Percentiles rank a stretch among this genome's conserved stretches.
These are phyloP conservation scores for Apiospora aurea DNA, from an alignment of 2,329 filamentous ascomycete species.

Conservation along the genomic window DNA sequence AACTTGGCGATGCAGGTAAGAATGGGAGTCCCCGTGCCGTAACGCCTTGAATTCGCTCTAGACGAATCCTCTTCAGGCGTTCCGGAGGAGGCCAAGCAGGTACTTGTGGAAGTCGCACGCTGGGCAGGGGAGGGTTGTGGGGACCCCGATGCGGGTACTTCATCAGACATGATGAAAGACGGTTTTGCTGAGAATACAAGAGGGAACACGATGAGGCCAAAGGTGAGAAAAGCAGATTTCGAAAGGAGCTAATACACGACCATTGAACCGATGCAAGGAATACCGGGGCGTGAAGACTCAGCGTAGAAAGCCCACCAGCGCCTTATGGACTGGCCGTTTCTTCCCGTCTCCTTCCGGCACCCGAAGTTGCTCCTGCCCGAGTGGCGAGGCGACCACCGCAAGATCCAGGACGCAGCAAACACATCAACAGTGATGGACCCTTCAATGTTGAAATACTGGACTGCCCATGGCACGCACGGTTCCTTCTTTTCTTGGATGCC, in stretches of 20 bases:
- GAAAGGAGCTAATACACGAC: conserved; percentile 3
- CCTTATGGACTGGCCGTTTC: conserved; percentile 15
- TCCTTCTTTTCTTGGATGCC: background rate
- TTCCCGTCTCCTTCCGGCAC: conserved; percentile 13
- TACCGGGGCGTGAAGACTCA: conserved; percentile 10
- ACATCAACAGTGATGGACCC: background rate
- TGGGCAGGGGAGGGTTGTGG: conserved; percentile 7
- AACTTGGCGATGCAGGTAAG: conserved; percentile 28
- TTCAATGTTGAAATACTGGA: background rate
- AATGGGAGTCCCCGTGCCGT: conserved; percentile 19
- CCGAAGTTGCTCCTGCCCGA: background rate
- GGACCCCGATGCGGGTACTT: background rate
- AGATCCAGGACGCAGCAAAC: background rate
- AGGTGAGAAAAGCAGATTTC: conserved; percentile 7
- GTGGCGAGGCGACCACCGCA: background rate
- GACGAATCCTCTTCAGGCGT: background rate
- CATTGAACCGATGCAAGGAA: conserved; percentile 8
- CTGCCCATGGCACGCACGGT: background rate
- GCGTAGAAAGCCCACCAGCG: conserved; percentile 14
- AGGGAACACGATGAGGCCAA: conserved; percentile 6
- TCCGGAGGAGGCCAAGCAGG: conserved; percentile 1
- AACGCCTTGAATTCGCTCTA: background rate
- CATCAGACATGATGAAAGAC: background rate
- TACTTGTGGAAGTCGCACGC: background rate
- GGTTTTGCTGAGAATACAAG: background rate